Evolutionary conservation across 495 filamentous ascomycete species (phyloP).

Genomic region (Penicillium robsamsonii): DNA sequence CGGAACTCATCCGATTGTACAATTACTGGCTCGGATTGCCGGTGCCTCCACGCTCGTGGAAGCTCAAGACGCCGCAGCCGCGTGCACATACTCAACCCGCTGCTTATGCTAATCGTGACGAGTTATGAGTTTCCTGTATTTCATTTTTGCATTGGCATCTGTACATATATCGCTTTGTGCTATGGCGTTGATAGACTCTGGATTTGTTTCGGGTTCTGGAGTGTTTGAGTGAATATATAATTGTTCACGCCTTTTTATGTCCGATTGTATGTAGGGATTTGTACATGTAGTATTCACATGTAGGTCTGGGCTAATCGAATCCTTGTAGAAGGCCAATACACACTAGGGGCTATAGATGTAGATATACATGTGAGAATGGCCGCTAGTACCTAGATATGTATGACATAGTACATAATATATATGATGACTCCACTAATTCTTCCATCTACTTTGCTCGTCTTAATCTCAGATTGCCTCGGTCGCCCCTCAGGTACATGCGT

Average conservation of each 20-base stretch:
- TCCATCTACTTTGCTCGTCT: slow-evolving; percentile 1
- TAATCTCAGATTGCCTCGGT: slow-evolving; percentile 12
- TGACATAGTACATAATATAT: background rate
- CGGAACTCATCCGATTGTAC: slow-evolving; percentile 65
- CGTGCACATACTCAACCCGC: background rate
- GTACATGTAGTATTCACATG: background rate
- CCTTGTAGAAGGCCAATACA: background rate
- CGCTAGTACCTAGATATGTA: background rate
- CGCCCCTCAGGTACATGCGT: slow-evolving; percentile 6
- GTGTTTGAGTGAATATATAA: background rate
- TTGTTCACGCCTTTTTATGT: background rate
- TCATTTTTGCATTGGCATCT: slow-evolving; percentile 16
- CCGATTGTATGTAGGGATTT: background rate
- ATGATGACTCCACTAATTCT: background rate
- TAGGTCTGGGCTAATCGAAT: background rate
- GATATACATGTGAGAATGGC: background rate
- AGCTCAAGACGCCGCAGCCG: slow-evolving; percentile 46
- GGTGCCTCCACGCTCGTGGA: slow-evolving; percentile 66
- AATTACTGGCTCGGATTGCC: slow-evolving; percentile 78
- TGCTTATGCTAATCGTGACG: slow-evolving; percentile 45
- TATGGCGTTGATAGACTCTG: slow-evolving; percentile 14
- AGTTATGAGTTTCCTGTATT: slow-evolving; percentile 43
- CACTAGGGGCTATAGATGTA: background rate
- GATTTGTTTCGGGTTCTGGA: background rate
- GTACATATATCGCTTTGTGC: slow-evolving; percentile 12